Conservation (phyloP, 192 early-diverging fungal species). For the Coemansia sp. region DNA sequence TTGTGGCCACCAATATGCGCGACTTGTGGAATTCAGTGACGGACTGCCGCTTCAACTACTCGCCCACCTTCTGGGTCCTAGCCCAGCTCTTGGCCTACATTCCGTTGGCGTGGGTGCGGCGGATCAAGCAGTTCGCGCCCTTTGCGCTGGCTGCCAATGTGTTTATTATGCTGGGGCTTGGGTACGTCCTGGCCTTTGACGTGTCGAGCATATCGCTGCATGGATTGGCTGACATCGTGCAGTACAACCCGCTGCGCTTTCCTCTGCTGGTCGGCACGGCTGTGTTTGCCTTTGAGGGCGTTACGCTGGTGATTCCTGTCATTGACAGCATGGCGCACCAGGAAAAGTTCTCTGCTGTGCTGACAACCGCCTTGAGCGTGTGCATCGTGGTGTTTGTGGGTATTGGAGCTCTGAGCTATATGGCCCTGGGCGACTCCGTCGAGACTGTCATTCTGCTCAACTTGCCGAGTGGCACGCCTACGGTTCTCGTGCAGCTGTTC, state of each 20-base stretch:
- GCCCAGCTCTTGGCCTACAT: slow-evolving; percentile 74
- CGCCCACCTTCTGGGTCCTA: slow-evolving; percentile 73
- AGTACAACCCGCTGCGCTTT: slow-evolving; percentile 76
- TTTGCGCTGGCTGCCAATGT: slow-evolving; percentile 88
- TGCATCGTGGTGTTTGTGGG: slow-evolving; percentile 79
- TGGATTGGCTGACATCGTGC: slow-evolving; percentile 61
- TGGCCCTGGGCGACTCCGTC: slow-evolving; percentile 80
- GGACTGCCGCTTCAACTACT: slow-evolving; percentile 59
- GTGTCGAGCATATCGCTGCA: slow-evolving; percentile 36
- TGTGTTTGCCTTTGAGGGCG: slow-evolving; percentile 87
- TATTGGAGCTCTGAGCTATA: slow-evolving; percentile 77
- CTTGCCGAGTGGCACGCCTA: slow-evolving; percentile 65
- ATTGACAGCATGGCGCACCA: slow-evolving; percentile 84
- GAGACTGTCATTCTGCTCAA: slow-evolving; percentile 87
- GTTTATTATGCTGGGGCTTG: slow-evolving; percentile 86
- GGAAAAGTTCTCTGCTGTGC: slow-evolving; percentile 73
- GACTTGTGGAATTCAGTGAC: slow-evolving; percentile 67
- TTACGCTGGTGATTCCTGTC: slow-evolving; percentile 76
- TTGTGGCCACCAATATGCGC: slow-evolving; percentile 77
- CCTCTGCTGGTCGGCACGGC: slow-evolving; percentile 92
- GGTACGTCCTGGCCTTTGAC: slow-evolving; percentile 81
- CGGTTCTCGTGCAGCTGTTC: slow-evolving; percentile 71
- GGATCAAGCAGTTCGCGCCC: slow-evolving; percentile 84
- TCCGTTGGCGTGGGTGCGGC: slow-evolving; percentile 85
- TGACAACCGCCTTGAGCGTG: slow-evolving; percentile 70